These are phyloP conservation scores for Monoraphidium neglectum DNA, from an alignment of 139 green algal species.

Conservation along the genomic window DNA sequence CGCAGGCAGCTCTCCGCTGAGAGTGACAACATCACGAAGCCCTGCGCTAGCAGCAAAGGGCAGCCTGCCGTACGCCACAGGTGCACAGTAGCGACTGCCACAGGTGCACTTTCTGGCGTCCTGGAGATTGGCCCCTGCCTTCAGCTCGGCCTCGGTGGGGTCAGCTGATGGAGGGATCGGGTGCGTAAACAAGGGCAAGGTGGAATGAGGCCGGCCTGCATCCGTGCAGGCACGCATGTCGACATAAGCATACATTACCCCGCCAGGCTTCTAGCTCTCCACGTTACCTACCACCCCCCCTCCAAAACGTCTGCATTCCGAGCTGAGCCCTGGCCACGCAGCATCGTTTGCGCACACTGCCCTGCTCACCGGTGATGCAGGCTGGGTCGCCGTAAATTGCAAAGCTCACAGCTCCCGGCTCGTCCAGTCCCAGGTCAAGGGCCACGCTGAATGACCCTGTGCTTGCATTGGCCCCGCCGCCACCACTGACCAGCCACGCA, in stretches of 20 bases:
- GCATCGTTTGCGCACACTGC: too few relatives aligned
- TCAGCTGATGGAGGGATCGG: conserved; percentile 11
- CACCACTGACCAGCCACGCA: conserved; percentile 4
- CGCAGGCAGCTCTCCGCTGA: conserved; percentile 27
- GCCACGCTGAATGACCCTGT: conserved; percentile 20
- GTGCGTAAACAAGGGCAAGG: neutral
- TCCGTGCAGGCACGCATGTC: neutral
- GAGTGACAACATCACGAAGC: conserved; percentile 11
- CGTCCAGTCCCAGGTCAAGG: conserved; percentile 34
- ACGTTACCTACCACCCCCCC: neutral
- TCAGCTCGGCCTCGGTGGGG: conserved; percentile 9
- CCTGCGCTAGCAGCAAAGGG: too few relatives aligned
- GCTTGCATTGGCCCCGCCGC: neutral
- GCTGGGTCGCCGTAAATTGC: conserved; percentile 37
- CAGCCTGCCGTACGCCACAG: conserved; percentile 18
- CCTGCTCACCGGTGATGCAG: conserved; percentile 38
- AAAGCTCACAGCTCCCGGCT: conserved; percentile 32
- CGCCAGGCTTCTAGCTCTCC: neutral
- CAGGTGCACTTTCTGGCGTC: conserved; percentile 11
- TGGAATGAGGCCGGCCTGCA: neutral
- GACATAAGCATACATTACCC: neutral
- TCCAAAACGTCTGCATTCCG: too few relatives aligned
- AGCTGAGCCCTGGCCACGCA: too few relatives aligned
- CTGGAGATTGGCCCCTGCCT: conserved; percentile 2
- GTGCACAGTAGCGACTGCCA: conserved; percentile 10